A percentile compares a stretch with the other conserved stretches of the same genome.
phyloP scores from a whole-genome alignment of 108 stramenopile genomes.

The Conticribra weissflogii region DNA sequence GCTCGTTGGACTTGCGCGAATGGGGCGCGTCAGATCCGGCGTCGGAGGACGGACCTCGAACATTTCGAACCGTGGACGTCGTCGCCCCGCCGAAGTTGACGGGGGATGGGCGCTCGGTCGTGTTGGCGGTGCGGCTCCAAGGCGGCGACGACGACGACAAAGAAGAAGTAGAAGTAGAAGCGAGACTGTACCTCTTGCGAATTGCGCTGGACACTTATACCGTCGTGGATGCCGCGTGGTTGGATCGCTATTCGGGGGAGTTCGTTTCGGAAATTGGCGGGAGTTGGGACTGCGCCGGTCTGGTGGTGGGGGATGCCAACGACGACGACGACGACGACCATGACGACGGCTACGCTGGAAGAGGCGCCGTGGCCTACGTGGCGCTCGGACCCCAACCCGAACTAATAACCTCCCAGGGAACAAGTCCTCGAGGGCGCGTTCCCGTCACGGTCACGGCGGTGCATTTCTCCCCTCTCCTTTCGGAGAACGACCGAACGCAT shows the following conservation, averaged over 20 bases:
- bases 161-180: background rate
- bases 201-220: background rate
- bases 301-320: too few relatives aligned
- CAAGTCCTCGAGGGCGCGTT: too few relatives aligned
- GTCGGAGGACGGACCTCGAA: background rate
- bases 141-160: background rate
- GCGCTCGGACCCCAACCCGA: constrained; percentile 34
- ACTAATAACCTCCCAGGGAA: too few relatives aligned
- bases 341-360: background rate
- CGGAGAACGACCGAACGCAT: too few relatives aligned
- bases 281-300: constrained; percentile 16
- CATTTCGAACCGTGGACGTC: constrained; percentile 22
- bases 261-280: constrained; percentile 6
- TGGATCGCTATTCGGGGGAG: constrained; percentile 34
- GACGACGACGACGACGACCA: constrained; percentile 13
- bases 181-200: constrained; percentile 24
- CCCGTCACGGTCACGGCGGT: constrained; percentile 34
- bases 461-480: constrained; percentile 17
- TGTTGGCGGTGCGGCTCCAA: constrained; percentile 19
- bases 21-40: too few relatives aligned
- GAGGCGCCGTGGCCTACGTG: constrained; percentile 5
- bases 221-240: constrained; percentile 32
- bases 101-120: constrained; percentile 1
- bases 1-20: too few relatives aligned
- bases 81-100: constrained; percentile 7